Percentiles rank a stretch among this genome's conserved stretches.
These are phyloP conservation scores for Basidiobolus meristosporus DNA, from an alignment of 371 early-diverging fungal genomes.

Conservation along the genomic window DNA sequence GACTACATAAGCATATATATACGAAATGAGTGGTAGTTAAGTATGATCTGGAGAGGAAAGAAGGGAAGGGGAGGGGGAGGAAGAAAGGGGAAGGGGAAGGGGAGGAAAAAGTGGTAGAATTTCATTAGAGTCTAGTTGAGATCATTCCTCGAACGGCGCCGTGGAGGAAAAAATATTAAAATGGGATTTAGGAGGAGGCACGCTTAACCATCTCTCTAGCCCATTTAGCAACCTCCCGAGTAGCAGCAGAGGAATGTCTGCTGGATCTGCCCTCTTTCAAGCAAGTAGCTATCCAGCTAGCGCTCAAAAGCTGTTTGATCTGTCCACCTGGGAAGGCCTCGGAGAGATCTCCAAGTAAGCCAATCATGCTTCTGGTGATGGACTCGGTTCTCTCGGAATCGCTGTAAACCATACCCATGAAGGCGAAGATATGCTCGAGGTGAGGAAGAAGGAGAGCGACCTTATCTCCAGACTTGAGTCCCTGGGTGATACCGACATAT, in stretches of 20 bases:
- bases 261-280: constrained; percentile 57
- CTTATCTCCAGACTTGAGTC: constrained; percentile 45
- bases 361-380: constrained; percentile 52
- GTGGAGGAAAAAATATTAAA: background rate
- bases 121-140: background rate
- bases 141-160: background rate
- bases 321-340: constrained; percentile 52
- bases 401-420: constrained; percentile 36
- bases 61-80: background rate
- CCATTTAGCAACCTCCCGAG: constrained; percentile 73
- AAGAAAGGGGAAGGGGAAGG: background rate
- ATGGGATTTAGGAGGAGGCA: constrained; percentile 1
- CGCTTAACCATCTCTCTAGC: constrained; percentile 18
- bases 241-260: constrained; percentile 27
- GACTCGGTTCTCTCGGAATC: constrained; percentile 38
- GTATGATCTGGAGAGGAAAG: background rate
- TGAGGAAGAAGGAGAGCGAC: constrained; percentile 36
- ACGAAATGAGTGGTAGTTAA: no score
- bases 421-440: constrained; percentile 47
- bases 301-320: constrained; percentile 32
- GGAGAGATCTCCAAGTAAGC: constrained; percentile 65
- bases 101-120: background rate
- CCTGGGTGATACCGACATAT: constrained; percentile 87
- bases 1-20: no score
- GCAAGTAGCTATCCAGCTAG: constrained; percentile 36